Conservation (phyloP, 2,329 filamentous ascomycete genomes). For the Trichophyton equinum region DNA sequence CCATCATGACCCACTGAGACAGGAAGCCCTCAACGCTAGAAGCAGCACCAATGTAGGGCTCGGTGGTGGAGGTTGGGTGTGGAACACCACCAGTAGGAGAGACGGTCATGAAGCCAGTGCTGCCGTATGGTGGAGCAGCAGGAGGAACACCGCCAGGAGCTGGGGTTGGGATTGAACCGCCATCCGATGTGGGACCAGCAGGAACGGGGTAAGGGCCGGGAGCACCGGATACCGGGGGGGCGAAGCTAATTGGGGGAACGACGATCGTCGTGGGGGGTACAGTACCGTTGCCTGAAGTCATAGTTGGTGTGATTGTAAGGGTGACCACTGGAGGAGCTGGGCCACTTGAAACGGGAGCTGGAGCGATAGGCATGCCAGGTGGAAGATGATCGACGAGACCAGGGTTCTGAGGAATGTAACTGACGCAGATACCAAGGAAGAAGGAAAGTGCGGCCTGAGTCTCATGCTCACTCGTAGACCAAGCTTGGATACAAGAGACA, state of each 20-base stretch:
- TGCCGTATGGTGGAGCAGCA: constrained; percentile 2
- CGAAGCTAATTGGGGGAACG: constrained; percentile 36
- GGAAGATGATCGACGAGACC: constrained; percentile 67
- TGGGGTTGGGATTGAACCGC: constrained; percentile 9
- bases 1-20: neutral
- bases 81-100: constrained; percentile 13
- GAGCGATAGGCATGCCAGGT: constrained; percentile 41
- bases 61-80: constrained; percentile 6
- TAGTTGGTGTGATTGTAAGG: constrained; percentile 27
- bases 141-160: neutral
- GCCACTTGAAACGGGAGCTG: constrained; percentile 24
- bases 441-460: constrained; percentile 62
- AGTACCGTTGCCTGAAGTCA: constrained; percentile 9
- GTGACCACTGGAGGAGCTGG: constrained; percentile 23
- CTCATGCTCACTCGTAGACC: constrained; percentile 54
- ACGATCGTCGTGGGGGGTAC: constrained; percentile 25
- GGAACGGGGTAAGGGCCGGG: constrained; percentile 24
- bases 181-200: constrained; percentile 11
- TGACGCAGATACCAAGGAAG: constrained; percentile 84
- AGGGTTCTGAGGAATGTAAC: constrained; percentile 64
- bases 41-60: constrained; percentile 11
- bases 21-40: constrained; percentile 2
- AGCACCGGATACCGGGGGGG: constrained; percentile 13
- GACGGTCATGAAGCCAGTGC: constrained; percentile 10
- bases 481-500: constrained; percentile 67